phyloP scores from a whole-genome alignment of 2,329 filamentous ascomycete species.

The Exophiala bonariae region DNA sequence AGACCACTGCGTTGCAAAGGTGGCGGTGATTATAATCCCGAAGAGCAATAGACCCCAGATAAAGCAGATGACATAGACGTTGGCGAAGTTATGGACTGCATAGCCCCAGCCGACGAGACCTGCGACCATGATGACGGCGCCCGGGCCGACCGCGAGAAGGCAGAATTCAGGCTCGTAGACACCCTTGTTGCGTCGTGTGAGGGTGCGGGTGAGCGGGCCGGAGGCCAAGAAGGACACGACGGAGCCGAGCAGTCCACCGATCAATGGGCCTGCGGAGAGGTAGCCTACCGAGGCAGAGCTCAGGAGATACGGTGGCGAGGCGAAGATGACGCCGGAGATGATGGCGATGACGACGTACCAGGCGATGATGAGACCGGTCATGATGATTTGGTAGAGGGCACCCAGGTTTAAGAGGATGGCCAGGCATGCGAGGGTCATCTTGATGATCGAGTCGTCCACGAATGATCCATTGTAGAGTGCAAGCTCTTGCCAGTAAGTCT shows the following conservation, averaged over 20 bases:
- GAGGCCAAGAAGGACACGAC: constrained; percentile 28
- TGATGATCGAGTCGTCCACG: constrained; percentile 12
- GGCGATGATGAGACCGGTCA: constrained; percentile 27
- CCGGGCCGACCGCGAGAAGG: constrained; percentile 24
- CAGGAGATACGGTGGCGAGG: constrained; percentile 32
- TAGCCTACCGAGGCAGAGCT: constrained; percentile 30
- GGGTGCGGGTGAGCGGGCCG: constrained; percentile 34
- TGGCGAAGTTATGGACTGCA: constrained; percentile 5
- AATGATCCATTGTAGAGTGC: not conserved
- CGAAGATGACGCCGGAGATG: constrained; percentile 32
- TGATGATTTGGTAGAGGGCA: constrained; percentile 31
- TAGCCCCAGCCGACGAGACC: constrained; percentile 41
- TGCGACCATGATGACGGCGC: constrained; percentile 12
- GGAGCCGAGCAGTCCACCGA: constrained; percentile 13
- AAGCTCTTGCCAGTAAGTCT: constrained; percentile 12
- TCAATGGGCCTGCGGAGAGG: constrained; percentile 18
- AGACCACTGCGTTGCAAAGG: constrained; percentile 16
- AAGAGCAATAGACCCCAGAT: constrained; percentile 18
- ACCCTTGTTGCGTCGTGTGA: constrained; percentile 44
- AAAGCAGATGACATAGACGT: constrained; percentile 19
- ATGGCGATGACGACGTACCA: constrained; percentile 32
- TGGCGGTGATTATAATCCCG: constrained; percentile 14
- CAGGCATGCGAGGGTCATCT: constrained; percentile 31
- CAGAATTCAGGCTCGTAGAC: constrained; percentile 43
- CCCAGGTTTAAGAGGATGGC: constrained; percentile 34